phyloP scores from a whole-genome alignment of 495 filamentous ascomycete genomes.

The Jackrogersella multiformis region DNA sequence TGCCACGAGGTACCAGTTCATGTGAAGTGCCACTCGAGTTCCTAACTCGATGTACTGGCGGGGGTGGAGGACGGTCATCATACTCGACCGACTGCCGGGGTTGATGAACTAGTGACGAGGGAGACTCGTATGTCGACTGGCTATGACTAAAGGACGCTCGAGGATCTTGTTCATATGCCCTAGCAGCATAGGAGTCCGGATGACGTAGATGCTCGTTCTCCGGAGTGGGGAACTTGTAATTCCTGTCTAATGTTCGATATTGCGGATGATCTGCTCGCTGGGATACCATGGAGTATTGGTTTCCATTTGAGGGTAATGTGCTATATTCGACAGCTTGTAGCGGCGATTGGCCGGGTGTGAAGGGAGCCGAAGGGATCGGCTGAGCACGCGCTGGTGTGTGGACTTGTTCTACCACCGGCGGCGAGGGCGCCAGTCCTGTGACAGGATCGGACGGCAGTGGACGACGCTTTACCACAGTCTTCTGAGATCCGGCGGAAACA shows the following conservation, averaged over 20 bases:
- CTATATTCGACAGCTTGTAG: slow-evolving; percentile 57
- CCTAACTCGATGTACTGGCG: slow-evolving; percentile 55
- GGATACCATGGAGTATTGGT: slow-evolving; percentile 44
- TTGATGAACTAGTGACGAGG: slow-evolving; percentile 25
- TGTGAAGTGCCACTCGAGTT: slow-evolving; percentile 50
- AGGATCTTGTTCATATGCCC: slow-evolving; percentile 34
- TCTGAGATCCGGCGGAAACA: slow-evolving; percentile 35
- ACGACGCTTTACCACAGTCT: slow-evolving; percentile 73
- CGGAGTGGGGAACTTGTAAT: slow-evolving; percentile 45
- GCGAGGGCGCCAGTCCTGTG: slow-evolving; percentile 57
- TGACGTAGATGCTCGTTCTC: slow-evolving; percentile 42
- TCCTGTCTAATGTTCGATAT: slow-evolving; percentile 47
- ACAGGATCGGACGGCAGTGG: slow-evolving; percentile 80
- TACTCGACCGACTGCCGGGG: slow-evolving; percentile 33
- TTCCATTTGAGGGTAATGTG: slow-evolving; percentile 45
- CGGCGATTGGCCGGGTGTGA: slow-evolving; percentile 52
- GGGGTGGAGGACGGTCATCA: slow-evolving; percentile 56
- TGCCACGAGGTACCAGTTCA: slow-evolving; percentile 48
- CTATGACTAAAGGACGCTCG: slow-evolving; percentile 31
- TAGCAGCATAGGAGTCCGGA: slow-evolving; percentile 19
- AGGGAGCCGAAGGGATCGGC: slow-evolving; percentile 46
- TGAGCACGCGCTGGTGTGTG: slow-evolving; percentile 55
- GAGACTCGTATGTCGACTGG: slow-evolving; percentile 26
- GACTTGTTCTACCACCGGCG: slow-evolving; percentile 49
- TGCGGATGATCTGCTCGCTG: slow-evolving; percentile 47